These are phyloP conservation scores for Phytopythium sindhum DNA, from an alignment of 352 stramenopile genomes.

Conservation along the genomic window DNA sequence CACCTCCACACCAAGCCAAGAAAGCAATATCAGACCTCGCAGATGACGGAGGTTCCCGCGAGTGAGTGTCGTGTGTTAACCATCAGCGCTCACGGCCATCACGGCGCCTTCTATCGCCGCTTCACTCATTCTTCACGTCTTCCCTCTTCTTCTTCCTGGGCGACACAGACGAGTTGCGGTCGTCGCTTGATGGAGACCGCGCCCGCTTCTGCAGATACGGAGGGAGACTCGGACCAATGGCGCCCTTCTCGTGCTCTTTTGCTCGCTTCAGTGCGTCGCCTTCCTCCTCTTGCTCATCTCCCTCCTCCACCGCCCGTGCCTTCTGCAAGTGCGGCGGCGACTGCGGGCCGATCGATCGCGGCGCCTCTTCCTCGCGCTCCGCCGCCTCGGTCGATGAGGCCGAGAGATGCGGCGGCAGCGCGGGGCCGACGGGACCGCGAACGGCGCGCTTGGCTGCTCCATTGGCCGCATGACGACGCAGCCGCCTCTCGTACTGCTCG, in stretches of 20 bases:
- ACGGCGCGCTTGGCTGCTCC: slow-evolving; percentile 19
- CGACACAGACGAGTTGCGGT: background rate
- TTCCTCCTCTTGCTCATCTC: background rate
- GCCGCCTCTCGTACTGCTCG: slow-evolving; percentile 43
- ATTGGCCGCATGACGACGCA: slow-evolving; percentile 26
- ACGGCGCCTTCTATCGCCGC: background rate
- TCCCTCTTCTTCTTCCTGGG: slow-evolving; percentile 1
- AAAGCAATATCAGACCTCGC: background rate
- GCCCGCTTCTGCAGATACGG: slow-evolving; percentile 20
- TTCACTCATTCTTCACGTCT: background rate
- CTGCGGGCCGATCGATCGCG: slow-evolving; percentile 52
- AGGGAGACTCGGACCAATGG: slow-evolving; percentile 28
- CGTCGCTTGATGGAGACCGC: slow-evolving; percentile 2
- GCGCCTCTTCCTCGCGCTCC: slow-evolving; percentile 3
- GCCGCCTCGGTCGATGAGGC: background rate
- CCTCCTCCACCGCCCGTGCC: background rate
- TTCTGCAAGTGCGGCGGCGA: slow-evolving; percentile 40
- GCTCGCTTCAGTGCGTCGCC: background rate
- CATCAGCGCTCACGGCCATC: background rate
- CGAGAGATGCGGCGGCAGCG: slow-evolving; percentile 13
- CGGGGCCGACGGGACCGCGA: slow-evolving; percentile 23
- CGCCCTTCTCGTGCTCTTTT: background rate
- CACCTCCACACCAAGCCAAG: background rate
- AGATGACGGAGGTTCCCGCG: background rate
- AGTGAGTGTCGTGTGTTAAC: background rate